These are phyloP conservation scores for Biscogniauxia marginata DNA, from an alignment of 2,329 filamentous ascomycete genomes.

Conservation along the genomic window DNA sequence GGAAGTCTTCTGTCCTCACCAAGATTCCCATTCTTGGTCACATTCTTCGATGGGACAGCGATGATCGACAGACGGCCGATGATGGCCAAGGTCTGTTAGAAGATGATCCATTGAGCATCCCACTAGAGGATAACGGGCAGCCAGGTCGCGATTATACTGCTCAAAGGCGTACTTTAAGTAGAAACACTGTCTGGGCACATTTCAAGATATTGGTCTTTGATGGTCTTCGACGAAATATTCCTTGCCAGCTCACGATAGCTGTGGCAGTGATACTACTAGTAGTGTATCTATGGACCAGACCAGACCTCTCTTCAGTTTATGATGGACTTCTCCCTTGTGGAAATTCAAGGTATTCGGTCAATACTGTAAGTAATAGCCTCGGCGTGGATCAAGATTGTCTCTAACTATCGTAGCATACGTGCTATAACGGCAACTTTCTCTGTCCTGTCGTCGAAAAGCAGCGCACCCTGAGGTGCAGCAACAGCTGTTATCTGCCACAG, in stretches of 20 bases:
- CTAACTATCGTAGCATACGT: slow-evolving; percentile 23
- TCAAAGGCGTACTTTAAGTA: neutral
- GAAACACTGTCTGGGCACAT: neutral
- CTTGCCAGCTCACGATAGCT: slow-evolving; percentile 6
- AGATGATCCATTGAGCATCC: slow-evolving; percentile 23
- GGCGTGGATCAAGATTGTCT: neutral
- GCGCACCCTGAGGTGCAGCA: slow-evolving; percentile 28
- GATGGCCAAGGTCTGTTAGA: slow-evolving; percentile 21
- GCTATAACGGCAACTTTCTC: slow-evolving; percentile 27
- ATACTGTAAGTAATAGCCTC: slow-evolving; percentile 16
- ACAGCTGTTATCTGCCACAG: slow-evolving; percentile 27
- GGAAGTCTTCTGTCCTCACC: neutral
- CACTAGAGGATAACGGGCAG: slow-evolving; percentile 17
- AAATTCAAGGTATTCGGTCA: slow-evolving; percentile 20
- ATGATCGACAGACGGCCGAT: slow-evolving; percentile 7
- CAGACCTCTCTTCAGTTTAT: neutral
- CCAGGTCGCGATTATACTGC: slow-evolving; percentile 1
- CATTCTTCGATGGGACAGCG: slow-evolving; percentile 1
- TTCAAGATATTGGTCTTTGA: neutral
- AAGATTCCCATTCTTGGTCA: slow-evolving; percentile 5
- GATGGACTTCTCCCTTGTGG: slow-evolving; percentile 22
- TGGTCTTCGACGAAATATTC: slow-evolving; percentile 7
- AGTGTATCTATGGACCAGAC: slow-evolving; percentile 10
- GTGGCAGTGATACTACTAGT: slow-evolving; percentile 17
- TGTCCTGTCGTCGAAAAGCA: slow-evolving; percentile 27